Percentiles rank a stretch among this genome's conserved stretches.
Conservation (phyloP, 2,329 filamentous ascomycete genomes). For the Aureobasidium lini region DNA sequence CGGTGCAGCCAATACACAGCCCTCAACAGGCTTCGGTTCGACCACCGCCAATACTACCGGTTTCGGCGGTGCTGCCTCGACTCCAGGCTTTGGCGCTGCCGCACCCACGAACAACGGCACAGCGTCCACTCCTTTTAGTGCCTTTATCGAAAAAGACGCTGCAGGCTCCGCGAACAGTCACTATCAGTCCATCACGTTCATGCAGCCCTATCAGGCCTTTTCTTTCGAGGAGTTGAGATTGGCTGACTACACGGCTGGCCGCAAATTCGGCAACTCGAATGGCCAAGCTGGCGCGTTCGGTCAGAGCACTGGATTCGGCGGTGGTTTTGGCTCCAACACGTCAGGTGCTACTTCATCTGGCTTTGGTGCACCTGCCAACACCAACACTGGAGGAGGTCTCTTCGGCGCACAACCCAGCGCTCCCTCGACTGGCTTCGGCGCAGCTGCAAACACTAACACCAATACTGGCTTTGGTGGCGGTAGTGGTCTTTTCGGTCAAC, state of each 20-base stretch:
- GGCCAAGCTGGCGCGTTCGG: conserved; percentile 80
- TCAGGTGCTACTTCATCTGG: conserved; percentile 32
- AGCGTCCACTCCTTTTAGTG: conserved; percentile 55
- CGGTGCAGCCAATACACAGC: conserved; percentile 29
- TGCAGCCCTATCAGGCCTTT: conserved; percentile 77
- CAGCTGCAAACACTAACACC: conserved; percentile 21
- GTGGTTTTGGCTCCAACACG: conserved; percentile 36
- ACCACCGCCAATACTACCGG: conserved; percentile 31
- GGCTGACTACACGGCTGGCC: conserved; percentile 81
- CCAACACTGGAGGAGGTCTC: conserved; percentile 21
- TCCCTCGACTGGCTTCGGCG: conserved; percentile 24
- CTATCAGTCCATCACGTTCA: conserved; percentile 74
- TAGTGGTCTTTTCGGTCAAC: conserved; percentile 20
- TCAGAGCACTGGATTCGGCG: conserved; percentile 50
- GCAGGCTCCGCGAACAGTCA: conserved; percentile 53
- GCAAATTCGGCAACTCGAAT: conserved; percentile 73
- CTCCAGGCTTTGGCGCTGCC: conserved; percentile 39
- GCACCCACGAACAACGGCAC: conserved; percentile 56
- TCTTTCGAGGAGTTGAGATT: conserved; percentile 64
- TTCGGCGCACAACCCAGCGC: conserved; percentile 22
- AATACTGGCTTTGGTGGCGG: conserved; percentile 13
- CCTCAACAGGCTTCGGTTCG: conserved; percentile 37
- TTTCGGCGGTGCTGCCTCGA: conserved; percentile 27
- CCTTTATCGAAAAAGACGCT: conserved; percentile 66
- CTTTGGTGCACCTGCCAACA: conserved; percentile 38